Conservation (phyloP, 306 rosid species). For the Dalbergia cochinchinensis region DNA sequence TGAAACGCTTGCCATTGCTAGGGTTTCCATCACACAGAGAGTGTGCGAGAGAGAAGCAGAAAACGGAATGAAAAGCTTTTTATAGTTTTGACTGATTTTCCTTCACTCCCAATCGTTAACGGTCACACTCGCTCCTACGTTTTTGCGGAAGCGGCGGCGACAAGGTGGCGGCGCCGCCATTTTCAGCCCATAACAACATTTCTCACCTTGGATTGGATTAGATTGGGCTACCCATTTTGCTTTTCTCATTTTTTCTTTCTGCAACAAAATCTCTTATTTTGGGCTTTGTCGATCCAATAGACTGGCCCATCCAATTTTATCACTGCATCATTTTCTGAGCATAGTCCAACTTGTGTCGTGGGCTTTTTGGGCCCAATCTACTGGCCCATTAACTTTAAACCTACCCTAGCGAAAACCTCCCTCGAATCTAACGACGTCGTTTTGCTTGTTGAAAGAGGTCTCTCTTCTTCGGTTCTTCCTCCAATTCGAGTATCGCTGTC, state of each 20-base stretch:
- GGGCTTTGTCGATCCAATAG: too few relatives aligned
- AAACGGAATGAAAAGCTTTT: neutral
- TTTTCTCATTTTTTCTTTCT: too few relatives aligned
- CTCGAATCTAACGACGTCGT: neutral
- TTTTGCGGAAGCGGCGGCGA: neutral
- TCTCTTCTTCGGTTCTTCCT: neutral
- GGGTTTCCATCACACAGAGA: neutral
- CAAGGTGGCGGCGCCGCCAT: neutral
- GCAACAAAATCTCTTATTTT: too few relatives aligned
- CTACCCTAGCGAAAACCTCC: neutral
- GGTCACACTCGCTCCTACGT: neutral
- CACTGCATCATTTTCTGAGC: too few relatives aligned
- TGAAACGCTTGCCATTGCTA: neutral
- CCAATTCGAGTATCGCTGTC: neutral
- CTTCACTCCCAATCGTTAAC: neutral
- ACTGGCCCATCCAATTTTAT: too few relatives aligned
- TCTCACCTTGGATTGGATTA: neutral
- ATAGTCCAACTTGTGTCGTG: neutral
- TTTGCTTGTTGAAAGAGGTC: neutral
- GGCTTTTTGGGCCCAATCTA: neutral
- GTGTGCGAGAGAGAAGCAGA: neutral
- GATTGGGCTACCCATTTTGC: neutral
- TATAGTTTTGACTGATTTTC: neutral
- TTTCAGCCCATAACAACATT: neutral
- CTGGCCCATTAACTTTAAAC: neutral